Conservation (phyloP, 371 early-diverging fungal genomes). For the Haplosporangium sp. region DNA sequence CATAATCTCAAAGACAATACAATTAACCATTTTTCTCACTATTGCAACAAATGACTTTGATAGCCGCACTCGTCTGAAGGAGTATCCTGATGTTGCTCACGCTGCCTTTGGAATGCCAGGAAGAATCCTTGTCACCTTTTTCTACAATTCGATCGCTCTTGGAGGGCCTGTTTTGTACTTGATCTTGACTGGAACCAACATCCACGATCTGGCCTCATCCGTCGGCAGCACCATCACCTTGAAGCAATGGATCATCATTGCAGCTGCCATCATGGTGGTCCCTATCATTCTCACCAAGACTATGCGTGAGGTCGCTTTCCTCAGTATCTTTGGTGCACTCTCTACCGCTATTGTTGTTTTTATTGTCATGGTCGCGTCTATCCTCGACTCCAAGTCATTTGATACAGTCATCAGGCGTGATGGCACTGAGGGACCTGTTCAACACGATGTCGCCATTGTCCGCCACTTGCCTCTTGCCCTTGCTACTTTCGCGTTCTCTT, state of each 20-base stretch:
- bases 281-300: slow-evolving; percentile 79
- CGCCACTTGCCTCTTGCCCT: slow-evolving; percentile 69
- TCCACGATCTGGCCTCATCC: slow-evolving; percentile 62
- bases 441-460: slow-evolving; percentile 63
- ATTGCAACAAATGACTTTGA: neutral
- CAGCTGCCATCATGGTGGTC: slow-evolving; percentile 71
- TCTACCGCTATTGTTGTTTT: slow-evolving; percentile 65
- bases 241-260: slow-evolving; percentile 73
- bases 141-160: slow-evolving; percentile 75
- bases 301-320: slow-evolving; percentile 79
- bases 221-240: slow-evolving; percentile 42
- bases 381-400: slow-evolving; percentile 49
- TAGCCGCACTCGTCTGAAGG: slow-evolving; percentile 62
- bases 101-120: slow-evolving; percentile 77
- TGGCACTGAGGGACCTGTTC: slow-evolving; percentile 9
- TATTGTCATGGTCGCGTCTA: slow-evolving; percentile 57
- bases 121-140: slow-evolving; percentile 67
- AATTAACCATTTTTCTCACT: neutral
- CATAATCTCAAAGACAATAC: neutral
- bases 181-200: slow-evolving; percentile 76
- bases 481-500: slow-evolving; percentile 79
- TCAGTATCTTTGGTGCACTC: slow-evolving; percentile 64
- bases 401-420: slow-evolving; percentile 11
- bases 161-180: slow-evolving; percentile 85
- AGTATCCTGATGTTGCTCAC: slow-evolving; percentile 70